A percentile compares a stretch with the other conserved stretches of the same genome.
phyloP scores from a whole-genome alignment of 768 basidiomycete genomes.

The Pleurotus pulmonarius region DNA sequence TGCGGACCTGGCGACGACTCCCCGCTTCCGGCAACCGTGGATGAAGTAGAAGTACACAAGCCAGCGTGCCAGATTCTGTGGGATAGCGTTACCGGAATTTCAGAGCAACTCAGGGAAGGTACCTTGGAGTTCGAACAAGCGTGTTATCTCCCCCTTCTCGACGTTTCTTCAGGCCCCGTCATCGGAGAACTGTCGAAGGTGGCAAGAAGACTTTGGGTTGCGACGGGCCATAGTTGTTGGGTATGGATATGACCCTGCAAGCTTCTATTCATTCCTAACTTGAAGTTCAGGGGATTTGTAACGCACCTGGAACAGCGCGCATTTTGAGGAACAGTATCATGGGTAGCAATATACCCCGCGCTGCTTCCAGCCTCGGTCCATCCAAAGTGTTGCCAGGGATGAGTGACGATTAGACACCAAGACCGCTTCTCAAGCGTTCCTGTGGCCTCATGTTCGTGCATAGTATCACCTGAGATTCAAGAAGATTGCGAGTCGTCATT shows the following conservation, averaged over 20 bases:
- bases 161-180: conserved; percentile 58
- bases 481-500: background rate
- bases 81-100: conserved; percentile 58
- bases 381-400: background rate
- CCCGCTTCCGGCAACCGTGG: conserved; percentile 64
- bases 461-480: background rate
- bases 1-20: conserved; percentile 79
- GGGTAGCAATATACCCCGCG: conserved; percentile 35
- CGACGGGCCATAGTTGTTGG: conserved; percentile 80
- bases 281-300: conserved; percentile 62
- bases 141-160: conserved; percentile 72
- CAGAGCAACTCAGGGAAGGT: conserved; percentile 51
- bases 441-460: no score
- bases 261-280: background rate
- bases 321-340: conserved; percentile 69
- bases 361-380: background rate
- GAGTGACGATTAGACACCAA: background rate
- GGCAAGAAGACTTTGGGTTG: conserved; percentile 65
- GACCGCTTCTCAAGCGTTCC: no score
- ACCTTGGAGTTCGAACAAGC: conserved; percentile 53
- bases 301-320: conserved; percentile 81
- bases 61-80: conserved; percentile 52
- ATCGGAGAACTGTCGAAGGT: conserved; percentile 57
- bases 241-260: conserved; percentile 30
- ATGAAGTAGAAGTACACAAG: conserved; percentile 62